These are phyloP conservation scores for Sphagnum magellanicum DNA, from an alignment of 228 moss, liverwort and hornwort species.

Conservation along the genomic window DNA sequence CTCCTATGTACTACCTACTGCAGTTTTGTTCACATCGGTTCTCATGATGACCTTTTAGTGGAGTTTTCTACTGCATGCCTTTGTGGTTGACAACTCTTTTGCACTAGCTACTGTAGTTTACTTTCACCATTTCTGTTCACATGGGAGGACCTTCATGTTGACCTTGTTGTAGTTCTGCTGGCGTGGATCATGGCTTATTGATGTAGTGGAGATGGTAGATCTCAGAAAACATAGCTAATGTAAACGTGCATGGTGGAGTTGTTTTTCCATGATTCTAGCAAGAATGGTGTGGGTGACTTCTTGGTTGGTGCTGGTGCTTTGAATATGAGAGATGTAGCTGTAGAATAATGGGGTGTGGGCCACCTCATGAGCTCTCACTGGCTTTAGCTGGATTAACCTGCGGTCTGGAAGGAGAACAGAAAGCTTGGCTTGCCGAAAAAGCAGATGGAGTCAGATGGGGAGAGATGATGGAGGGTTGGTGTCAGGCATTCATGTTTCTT, in stretches of 20 bases:
- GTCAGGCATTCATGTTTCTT: conserved; percentile 8
- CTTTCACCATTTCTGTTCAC: too few species aligned
- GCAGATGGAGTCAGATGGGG: conserved; percentile 38
- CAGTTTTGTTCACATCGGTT: too few species aligned
- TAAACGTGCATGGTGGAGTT: too few species aligned
- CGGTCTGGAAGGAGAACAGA: conserved; percentile 25
- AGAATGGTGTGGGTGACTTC: not conserved
- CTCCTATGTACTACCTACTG: too few species aligned
- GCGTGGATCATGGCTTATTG: not conserved
- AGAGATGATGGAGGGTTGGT: conserved; percentile 17
- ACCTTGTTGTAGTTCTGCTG: too few species aligned
- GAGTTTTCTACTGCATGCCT: too few species aligned
- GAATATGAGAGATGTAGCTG: not conserved
- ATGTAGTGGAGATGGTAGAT: not conserved
- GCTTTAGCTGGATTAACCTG: conserved; percentile 16
- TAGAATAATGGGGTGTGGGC: not conserved
- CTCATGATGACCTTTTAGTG: too few species aligned
- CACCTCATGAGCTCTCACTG: not conserved
- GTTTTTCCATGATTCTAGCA: not conserved
- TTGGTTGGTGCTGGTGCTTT: not conserved
- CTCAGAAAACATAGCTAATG: not conserved
- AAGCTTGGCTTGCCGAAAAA: conserved; percentile 16
- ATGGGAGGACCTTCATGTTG: too few species aligned
- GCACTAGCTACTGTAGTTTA: too few species aligned
- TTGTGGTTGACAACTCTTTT: too few species aligned